Evolutionary conservation across 2,329 filamentous ascomycete species (phyloP), one percentile per base, ranked within the genome.

Genomic region (Exserohilum turcica): DNA sequence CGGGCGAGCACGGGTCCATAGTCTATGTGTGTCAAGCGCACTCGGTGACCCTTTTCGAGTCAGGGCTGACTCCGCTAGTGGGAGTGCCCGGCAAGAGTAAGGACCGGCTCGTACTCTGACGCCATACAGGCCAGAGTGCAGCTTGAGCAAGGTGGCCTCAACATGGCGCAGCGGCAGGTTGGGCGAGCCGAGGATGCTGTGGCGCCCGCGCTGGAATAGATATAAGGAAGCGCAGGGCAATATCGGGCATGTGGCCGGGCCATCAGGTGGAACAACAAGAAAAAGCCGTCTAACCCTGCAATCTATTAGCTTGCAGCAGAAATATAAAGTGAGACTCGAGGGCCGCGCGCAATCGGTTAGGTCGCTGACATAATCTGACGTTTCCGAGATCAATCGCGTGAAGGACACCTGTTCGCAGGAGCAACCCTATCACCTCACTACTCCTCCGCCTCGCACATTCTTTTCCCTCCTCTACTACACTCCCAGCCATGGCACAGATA

Each of bases 401-500:
- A 54, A 54, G 51, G 52, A 54, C 52, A 54, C 52, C 52, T 54
- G 52, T 68, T 67, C 67, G 60, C 44, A 64, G 60, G 58, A 59
- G 48, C 59, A 66, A 66, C 64, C 53, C 61, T 52, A 62, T 58
- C 59, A 62, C 56, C 47, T 53, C 4, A 57, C 65, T 65, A 65
- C 59, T 57, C 57, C 67, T 58, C 56, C 60, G 61, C 63, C 45
- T 49, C 38, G 44, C 56, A 48, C 54, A 43, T 56, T 53, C 52
- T 48, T 54, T 56, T 51, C 44, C 46, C 43, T 45, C 52, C 52
- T 65, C 59, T 61, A 49, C 51, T 59, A 54, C 57, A 56, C 31
- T 50, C 51, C 50, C 61, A 67, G 72, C 43, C 62, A 85, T 84
- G 82, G 80, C 82, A 65, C 82, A 84, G 69, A 85, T 85, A 72